Conservation (phyloP, 495 filamentous ascomycete species). For the Viridothelium virens region DNA sequence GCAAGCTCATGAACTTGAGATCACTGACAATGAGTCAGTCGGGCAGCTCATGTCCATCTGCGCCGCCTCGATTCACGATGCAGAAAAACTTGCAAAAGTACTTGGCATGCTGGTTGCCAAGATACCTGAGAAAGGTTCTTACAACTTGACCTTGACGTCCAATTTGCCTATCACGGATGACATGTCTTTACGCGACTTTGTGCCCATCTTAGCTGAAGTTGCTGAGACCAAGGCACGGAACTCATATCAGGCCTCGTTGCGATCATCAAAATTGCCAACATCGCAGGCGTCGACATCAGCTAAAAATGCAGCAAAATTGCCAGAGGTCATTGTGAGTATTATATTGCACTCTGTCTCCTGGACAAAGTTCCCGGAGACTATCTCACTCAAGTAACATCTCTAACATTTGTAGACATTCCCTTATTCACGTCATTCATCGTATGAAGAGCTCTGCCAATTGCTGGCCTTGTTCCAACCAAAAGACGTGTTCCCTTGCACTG, state of each 20-base stretch:
- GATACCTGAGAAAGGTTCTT: too few relatives aligned
- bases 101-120: conserved; percentile 15
- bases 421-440: conserved; percentile 87
- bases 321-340: neutral
- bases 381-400: neutral
- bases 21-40: conserved; percentile 33
- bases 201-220: conserved; percentile 21
- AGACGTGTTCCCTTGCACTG: conserved; percentile 80
- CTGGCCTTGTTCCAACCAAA: conserved; percentile 59
- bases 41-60: conserved; percentile 29
- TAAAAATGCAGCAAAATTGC: neutral
- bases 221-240: conserved; percentile 10
- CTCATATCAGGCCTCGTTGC: neutral
- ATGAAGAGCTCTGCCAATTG: conserved; percentile 66
- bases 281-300: neutral
- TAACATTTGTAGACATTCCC: conserved; percentile 52
- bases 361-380: neutral
- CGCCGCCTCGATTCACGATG: conserved; percentile 36
- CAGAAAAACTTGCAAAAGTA: conserved; percentile 31
- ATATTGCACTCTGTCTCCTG: neutral
- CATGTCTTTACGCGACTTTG: conserved; percentile 42
- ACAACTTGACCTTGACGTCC: conserved; percentile 32
- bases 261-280: neutral
- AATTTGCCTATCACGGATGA: conserved; percentile 33
- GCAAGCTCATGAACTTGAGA: conserved; percentile 55